Percentiles rank a stretch among this genome's conserved stretches.
phyloP scores from a whole-genome alignment of 495 filamentous ascomycete genomes.

The Xylaria palmicola region DNA sequence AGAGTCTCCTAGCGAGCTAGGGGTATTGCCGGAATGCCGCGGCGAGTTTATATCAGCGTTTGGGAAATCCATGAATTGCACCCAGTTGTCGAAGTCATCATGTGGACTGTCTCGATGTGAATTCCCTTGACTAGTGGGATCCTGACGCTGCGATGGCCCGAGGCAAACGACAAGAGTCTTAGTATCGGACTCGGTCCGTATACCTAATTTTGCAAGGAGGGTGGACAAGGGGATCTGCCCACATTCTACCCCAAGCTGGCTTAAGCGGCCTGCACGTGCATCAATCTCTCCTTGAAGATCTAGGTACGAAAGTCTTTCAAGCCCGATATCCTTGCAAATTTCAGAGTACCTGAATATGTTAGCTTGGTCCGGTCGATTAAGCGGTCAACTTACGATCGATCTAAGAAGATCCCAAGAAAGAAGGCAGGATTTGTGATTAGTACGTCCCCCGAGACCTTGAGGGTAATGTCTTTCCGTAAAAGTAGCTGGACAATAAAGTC shows the following conservation, averaged over 20 bases:
- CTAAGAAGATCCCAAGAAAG: background rate
- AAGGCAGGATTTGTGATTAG: background rate
- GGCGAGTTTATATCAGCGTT: background rate
- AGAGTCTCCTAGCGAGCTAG: background rate
- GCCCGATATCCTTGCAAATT: background rate
- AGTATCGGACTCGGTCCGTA: background rate
- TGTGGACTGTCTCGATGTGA: background rate
- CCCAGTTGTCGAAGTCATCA: background rate
- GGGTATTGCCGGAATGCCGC: background rate
- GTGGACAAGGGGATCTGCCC: background rate
- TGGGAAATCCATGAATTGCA: background rate
- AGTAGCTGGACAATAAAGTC: background rate
- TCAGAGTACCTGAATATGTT: background rate
- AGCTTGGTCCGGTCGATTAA: background rate
- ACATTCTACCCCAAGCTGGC: background rate
- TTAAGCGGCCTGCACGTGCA: background rate
- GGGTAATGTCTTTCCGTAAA: background rate
- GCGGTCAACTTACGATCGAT: background rate
- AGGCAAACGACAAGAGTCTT: background rate
- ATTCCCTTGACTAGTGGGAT: background rate
- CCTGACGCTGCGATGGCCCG: background rate
- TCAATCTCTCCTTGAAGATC: background rate
- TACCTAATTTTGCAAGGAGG: background rate
- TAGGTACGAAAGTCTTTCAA: background rate
- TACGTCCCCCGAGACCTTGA: background rate